Base-by-base conservation (phyloP, 257 asterid species). In the Ocimum tenuiflorum region DNA sequence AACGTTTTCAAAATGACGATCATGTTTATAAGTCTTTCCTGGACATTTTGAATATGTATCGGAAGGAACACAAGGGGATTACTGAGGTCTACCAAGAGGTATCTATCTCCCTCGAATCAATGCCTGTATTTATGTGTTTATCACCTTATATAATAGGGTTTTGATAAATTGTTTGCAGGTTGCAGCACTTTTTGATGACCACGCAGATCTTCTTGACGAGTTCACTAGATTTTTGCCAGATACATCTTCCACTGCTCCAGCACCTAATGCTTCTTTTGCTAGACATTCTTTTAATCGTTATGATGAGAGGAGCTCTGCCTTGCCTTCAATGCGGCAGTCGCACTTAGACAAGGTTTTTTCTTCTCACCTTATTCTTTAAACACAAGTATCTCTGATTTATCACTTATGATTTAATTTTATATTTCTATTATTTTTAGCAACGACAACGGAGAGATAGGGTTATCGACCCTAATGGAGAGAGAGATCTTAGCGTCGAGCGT, bases 41-140 rank as follows among this genome's bases (percentile, higher is more conserved):
- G 47, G 97, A 88, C 79, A 88, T 94, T 79, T 81, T 94, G 84
- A 91, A 91, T 79, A 94, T 88, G 97, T 94, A 91, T 53, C 73
- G 99, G 46, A 94, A 94, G 79, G 99, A 94, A 63, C 95, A 91
- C 86, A 94, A 94, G 84, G 88, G 94, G 68, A 94, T 94, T 54
- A 74, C 78, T 41, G 99, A 91, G 75, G 97, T 94, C 67, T 88
- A 94, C 85, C 90, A 83, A 65, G 99, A 94, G 99, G 99, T 94
- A 69, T 61, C 66, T 42, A 47, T 72, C 43, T 52, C 46, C 66
- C 77, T 58, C 54, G 15, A 43, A 69, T 53, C 45, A 59, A 23
- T 39, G 12, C 59, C 11, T 47, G 11, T 41, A 6, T 3, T 9
- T 62, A n/a, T 55, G 27, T 35, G 54, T 31, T 65, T 23, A 64